A percentile compares a stretch with the other conserved stretches of the same genome.
phyloP scores from a whole-genome alignment of 805 yeast genomes.

The Cyberlindnera sargentensis region DNA sequence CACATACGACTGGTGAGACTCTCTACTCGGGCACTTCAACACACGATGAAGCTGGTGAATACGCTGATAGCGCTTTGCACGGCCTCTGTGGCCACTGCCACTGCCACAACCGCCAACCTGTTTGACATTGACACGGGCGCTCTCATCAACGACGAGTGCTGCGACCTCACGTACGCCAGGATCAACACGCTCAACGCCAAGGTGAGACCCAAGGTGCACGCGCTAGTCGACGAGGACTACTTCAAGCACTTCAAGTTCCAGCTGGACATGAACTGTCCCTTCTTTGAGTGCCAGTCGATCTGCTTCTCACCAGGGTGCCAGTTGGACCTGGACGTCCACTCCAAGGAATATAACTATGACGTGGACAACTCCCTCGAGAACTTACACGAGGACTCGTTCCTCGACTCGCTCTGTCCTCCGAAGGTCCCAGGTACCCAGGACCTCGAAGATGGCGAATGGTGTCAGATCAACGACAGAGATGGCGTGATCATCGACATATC shows the following conservation, averaged over 20 bases:
- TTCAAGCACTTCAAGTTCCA: conserved; percentile 70
- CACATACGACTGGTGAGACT: too few species aligned
- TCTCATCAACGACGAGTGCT: conserved; percentile 21
- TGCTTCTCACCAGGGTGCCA: conserved; percentile 25
- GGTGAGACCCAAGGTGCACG: conserved; percentile 49
- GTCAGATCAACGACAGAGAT: conserved; percentile 59
- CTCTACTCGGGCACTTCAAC: too few species aligned
- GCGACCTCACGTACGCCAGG: conserved; percentile 37
- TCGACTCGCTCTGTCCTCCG: conserved; percentile 31
- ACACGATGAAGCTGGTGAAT: too few species aligned
- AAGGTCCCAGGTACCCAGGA: conserved; percentile 8
- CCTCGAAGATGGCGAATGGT: conserved; percentile 53
- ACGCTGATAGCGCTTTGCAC: not conserved
- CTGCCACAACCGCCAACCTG: conserved; percentile 4
- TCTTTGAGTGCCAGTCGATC: conserved; percentile 63
- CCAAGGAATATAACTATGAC: conserved; percentile 21
- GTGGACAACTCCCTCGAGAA: conserved; percentile 33
- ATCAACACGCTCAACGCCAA: conserved; percentile 44
- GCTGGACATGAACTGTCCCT: conserved; percentile 75
- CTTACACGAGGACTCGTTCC: conserved; percentile 28
- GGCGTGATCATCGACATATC: conserved; percentile 81
- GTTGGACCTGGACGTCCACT: conserved; percentile 24
- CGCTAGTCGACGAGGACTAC: conserved; percentile 65
- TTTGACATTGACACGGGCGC: conserved; percentile 14
- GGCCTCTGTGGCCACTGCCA: too few species aligned